These are phyloP conservation scores for Citrullus mucosospermus DNA, from an alignment of 306 rosid genomes.

Conservation along the genomic window DNA sequence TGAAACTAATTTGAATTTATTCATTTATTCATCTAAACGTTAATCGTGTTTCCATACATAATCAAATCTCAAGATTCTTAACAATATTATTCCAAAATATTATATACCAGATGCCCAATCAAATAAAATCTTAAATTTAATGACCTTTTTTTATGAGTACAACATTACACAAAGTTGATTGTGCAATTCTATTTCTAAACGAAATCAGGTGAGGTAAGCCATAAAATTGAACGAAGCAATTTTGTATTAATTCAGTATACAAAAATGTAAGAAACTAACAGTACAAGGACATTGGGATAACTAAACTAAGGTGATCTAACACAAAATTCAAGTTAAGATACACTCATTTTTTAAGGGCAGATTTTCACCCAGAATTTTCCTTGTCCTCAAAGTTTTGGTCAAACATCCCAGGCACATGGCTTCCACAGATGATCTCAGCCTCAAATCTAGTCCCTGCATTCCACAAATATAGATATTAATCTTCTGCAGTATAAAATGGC, in stretches of 20 bases:
- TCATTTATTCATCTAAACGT: background rate
- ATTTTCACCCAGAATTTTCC: background rate
- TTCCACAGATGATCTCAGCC: background rate
- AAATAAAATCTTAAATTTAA: background rate
- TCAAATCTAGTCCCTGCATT: constrained; percentile 3
- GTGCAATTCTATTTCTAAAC: background rate
- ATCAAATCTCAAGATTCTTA: background rate
- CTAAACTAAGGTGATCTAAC: background rate
- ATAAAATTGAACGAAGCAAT: background rate
- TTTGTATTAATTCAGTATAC: constrained; percentile 3
- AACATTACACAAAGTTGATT: background rate
- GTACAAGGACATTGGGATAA: background rate
- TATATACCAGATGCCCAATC: background rate
- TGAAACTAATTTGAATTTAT: background rate
- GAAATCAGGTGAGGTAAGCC: background rate
- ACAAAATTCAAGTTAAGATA: background rate
- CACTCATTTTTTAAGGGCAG: background rate
- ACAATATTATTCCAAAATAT: background rate
- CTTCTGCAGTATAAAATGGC: background rate
- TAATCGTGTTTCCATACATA: background rate
- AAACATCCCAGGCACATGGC: background rate
- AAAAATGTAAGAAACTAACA: background rate
- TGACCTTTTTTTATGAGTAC: background rate
- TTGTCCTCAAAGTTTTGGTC: background rate
- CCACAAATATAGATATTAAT: background rate